Base-by-base conservation (phyloP, 768 basidiomycete species). In the Pisolithus albus region DNA sequence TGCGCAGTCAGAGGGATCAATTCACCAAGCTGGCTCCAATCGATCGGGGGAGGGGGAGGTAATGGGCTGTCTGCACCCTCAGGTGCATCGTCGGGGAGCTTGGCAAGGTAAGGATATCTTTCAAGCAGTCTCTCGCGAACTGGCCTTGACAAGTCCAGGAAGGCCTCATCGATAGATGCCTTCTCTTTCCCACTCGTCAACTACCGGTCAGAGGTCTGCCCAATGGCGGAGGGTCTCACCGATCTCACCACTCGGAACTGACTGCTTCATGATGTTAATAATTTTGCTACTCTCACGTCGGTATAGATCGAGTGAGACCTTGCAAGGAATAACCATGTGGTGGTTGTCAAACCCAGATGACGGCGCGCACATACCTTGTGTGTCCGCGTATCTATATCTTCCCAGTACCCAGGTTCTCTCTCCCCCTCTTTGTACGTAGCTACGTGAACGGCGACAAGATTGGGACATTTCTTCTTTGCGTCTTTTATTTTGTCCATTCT, bases 81-180 rank as follows among this genome's bases (percentile, higher is more conserved):
- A 0, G 83, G 82, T 0, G 86, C 81, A 52, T 85, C 79, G 0
- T 74, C 62, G 2, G 93, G 92, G 2, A 86, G 77, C 18, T 78
- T 64, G 0, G 81, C 76, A 23, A 99, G 80, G 63, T 90, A 75
- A 0, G 94, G 89, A 61, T 86, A 91, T 39, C 82, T 74, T 46
- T 80, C 75, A 3, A 98, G 71, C 2, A 99, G 68, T 42, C 79
- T 71, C 51, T 84, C 80, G 36, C 89, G 83, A n/a, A 92, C 83
- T 32, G 86, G 84, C 8, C 76, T 76, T 3, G 92, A 89, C 51
- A 98, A 79, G 66, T 98, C 95, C 51, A 98, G 82, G 67, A 94
- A 99, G 0, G 91, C 92, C 63, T 99, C 96, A 61, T 98, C 96
- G 34, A 98, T 96, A 0, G 92, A 95, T 21, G 96, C 96, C 65